Percentiles rank a stretch among this genome's conserved stretches.
Evolutionary conservation across 768 basidiomycete genomes (phyloP).

Genomic region (Auriculariales sp.): DNA sequence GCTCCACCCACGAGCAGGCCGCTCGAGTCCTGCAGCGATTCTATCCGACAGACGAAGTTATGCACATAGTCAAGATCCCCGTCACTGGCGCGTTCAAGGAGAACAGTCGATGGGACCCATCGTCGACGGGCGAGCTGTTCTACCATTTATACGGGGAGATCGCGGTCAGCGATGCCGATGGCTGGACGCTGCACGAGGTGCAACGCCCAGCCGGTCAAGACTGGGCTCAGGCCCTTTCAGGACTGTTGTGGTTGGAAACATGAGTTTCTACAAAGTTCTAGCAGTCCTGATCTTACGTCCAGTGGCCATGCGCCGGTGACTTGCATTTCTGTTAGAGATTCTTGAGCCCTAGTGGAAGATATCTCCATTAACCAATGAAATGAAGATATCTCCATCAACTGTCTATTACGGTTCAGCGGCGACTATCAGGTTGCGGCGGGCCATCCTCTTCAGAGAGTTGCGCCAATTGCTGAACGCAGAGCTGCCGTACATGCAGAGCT

Average conservation of each 20-base stretch:
- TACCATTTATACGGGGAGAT: neutral
- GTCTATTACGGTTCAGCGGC: too few relatives aligned
- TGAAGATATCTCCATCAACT: too few relatives aligned
- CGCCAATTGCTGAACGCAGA: too few relatives aligned
- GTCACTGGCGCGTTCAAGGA: neutral
- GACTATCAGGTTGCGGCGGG: too few relatives aligned
- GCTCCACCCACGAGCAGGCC: constrained; percentile 24
- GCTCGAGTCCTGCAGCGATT: constrained; percentile 24
- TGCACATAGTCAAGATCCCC: constrained; percentile 4
- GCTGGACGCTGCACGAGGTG: neutral
- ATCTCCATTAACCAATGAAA: too few relatives aligned
- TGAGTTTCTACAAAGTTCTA: too few relatives aligned
- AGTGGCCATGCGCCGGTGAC: too few relatives aligned
- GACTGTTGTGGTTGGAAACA: neutral
- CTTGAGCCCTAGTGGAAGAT: too few relatives aligned
- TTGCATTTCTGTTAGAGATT: too few relatives aligned
- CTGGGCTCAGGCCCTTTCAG: neutral
- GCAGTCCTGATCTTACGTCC: too few relatives aligned
- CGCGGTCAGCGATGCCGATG: neutral
- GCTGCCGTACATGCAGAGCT: too few relatives aligned
- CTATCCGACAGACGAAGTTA: constrained; percentile 16
- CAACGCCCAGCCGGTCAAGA: neutral
- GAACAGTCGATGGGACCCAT: neutral
- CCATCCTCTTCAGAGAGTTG: too few relatives aligned
- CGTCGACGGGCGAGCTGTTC: neutral